Conservation (phyloP, 2,329 filamentous ascomycete species). For the Colletotrichum musae region DNA sequence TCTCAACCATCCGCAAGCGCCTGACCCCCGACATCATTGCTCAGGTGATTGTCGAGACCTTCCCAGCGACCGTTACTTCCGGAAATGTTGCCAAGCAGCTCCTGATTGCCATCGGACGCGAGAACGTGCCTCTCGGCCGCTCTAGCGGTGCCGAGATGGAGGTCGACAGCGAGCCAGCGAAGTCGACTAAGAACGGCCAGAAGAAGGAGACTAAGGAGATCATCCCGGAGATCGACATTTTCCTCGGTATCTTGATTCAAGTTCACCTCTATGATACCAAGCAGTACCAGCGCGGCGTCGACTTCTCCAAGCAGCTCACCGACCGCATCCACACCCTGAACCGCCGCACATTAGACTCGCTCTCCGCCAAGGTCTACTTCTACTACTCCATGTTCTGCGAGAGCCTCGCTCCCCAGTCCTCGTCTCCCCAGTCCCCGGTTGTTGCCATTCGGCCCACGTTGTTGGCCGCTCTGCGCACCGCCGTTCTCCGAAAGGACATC, state of each 20-base stretch:
- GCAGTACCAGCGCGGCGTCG: slow-evolving; percentile 82
- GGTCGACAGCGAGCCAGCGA: slow-evolving; percentile 72
- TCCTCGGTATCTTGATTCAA: slow-evolving; percentile 88
- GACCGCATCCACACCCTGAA: slow-evolving; percentile 91
- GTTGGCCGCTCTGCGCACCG: slow-evolving; percentile 89
- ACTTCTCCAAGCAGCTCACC: slow-evolving; percentile 87
- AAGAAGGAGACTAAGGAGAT: slow-evolving; percentile 82
- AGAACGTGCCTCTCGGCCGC: slow-evolving; percentile 74
- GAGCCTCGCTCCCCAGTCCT: slow-evolving; percentile 87
- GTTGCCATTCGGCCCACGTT: slow-evolving; percentile 89
- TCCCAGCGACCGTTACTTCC: slow-evolving; percentile 72
- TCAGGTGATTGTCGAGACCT: slow-evolving; percentile 86
- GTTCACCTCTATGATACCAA: slow-evolving; percentile 91
- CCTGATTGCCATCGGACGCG: slow-evolving; percentile 77
- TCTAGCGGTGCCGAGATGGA: slow-evolving; percentile 78
- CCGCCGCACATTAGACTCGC: slow-evolving; percentile 91
- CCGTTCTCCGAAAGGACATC: slow-evolving; percentile 96
- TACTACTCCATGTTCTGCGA: slow-evolving; percentile 98
- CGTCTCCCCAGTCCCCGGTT: slow-evolving; percentile 89
- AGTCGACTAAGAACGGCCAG: slow-evolving; percentile 66
- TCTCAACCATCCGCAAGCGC: slow-evolving; percentile 95
- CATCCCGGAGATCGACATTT: slow-evolving; percentile 89
- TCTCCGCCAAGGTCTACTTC: slow-evolving; percentile 97
- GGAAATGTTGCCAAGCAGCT: slow-evolving; percentile 79
- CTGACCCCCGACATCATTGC: slow-evolving; percentile 86